Evolutionary conservation across 768 basidiomycete genomes (phyloP).

Genomic region (Kwoniella sp.): DNA sequence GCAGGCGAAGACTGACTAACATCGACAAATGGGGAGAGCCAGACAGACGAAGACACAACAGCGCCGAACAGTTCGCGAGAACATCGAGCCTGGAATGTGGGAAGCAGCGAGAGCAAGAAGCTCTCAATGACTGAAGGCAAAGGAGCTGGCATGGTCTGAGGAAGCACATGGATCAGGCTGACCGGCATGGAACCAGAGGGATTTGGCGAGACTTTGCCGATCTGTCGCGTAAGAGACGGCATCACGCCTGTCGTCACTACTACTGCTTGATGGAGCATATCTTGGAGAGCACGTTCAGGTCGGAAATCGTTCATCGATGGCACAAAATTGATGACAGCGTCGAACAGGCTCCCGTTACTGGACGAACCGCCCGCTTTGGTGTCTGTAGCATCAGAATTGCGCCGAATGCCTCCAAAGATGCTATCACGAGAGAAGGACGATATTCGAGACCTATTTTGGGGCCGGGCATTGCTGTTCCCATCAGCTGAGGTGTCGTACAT

Average conservation of each 20-base stretch:
- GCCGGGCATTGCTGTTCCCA: neutral
- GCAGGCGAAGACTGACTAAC: neutral
- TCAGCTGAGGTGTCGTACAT: conserved; percentile 7
- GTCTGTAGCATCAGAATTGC: conserved; percentile 7
- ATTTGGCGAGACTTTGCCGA: conserved; percentile 4
- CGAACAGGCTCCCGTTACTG: conserved; percentile 23
- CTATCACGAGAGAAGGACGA: conserved; percentile 16
- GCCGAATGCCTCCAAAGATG: conserved; percentile 21
- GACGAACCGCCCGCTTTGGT: neutral
- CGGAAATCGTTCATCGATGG: conserved; percentile 18
- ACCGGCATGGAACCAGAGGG: conserved; percentile 6
- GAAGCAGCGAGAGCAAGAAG: conserved; percentile 37
- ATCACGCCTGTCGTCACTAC: conserved; percentile 36
- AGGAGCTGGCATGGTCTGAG: conserved; percentile 23
- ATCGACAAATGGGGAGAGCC: conserved; percentile 18
- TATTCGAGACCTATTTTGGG: neutral
- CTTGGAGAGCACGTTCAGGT: conserved; percentile 27
- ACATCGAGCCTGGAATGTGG: conserved; percentile 20
- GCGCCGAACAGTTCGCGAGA: conserved; percentile 18
- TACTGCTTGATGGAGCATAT: conserved; percentile 42
- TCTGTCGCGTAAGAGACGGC: conserved; percentile 26
- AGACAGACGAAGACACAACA: conserved; percentile 18
- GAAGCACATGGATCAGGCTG: conserved; percentile 36
- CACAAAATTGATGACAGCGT: conserved; percentile 42
- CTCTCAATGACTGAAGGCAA: conserved; percentile 37